A percentile compares a stretch with the other conserved stretches of the same genome.
These are phyloP conservation scores for Umbelopsis sp. DNA, from an alignment of 192 early-diverging fungal species.

Conservation along the genomic window DNA sequence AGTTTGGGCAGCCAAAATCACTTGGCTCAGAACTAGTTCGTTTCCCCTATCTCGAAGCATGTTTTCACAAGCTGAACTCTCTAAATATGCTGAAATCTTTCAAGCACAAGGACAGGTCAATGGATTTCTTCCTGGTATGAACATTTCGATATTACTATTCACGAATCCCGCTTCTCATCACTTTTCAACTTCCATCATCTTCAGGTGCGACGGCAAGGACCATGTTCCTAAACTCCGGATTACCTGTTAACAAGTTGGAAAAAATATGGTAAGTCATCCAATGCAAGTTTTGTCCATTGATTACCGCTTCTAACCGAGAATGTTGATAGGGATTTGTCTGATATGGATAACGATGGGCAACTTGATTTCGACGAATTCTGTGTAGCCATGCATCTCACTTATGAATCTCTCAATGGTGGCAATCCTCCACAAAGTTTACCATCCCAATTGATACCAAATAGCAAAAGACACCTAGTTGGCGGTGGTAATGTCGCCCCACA, in stretches of 20 bases:
- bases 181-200: neutral
- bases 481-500: conserved; percentile 22
- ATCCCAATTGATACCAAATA: conserved; percentile 62
- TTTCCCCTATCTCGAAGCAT: conserved; percentile 4
- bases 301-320: neutral
- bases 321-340: conserved; percentile 65
- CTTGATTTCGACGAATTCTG: conserved; percentile 86
- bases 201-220: conserved; percentile 39
- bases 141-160: neutral
- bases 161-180: neutral
- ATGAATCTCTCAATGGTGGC: conserved; percentile 59
- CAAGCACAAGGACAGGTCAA: conserved; percentile 48
- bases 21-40: neutral
- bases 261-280: conserved; percentile 40
- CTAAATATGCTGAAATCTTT: conserved; percentile 60
- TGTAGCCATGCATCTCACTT: conserved; percentile 77
- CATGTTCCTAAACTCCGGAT: conserved; percentile 41
- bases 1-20: neutral
- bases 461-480: conserved; percentile 61
- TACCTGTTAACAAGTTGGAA: conserved; percentile 42
- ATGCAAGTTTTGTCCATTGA: no score
- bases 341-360: conserved; percentile 81
- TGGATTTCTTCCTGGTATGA: conserved; percentile 54
- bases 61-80: conserved; percentile 46
- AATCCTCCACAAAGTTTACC: conserved; percentile 65